Base-by-base conservation (phyloP, 768 basidiomycete genomes). In the Chalciporus pseudorubinellus region DNA sequence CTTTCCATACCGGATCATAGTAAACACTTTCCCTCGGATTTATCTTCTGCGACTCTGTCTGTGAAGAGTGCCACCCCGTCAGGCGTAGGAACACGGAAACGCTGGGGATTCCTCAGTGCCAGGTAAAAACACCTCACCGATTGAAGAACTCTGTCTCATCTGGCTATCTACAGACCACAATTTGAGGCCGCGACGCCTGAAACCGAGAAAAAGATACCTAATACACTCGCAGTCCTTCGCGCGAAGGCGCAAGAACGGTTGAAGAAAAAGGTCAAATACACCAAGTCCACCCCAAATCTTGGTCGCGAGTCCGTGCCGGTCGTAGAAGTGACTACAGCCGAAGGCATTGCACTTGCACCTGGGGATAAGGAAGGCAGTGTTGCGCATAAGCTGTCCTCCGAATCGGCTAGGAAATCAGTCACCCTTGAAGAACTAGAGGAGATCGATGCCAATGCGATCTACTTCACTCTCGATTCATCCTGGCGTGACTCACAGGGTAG, bases 381-480 rank as follows among this genome's bases (percentile, higher is more conserved):
- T 3, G 19, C 31, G 45, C 33, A 48, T 22, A 22, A 21, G n/a
- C 13, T 2, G 36, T 18, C 51, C 16, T 10, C 34, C 34, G n/a
- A 36, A 34, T 20, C 48, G 20, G 20, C 51, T 20, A 3, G 24
- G 3, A 24, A 39, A 34, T 6, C 18, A 33, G 28, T 34, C 24
- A 7, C 21, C 1, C 40, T 43, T 36, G 48, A 50, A 19, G 11
- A 53, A 24, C 50, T 46, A 19, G 57, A 55, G 39, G 50, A 56
- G 10, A 29, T 46, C 36, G 55, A 70, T n/a, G 40, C 47, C 31
- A 52, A 57, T 16, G 62, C 55, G 16, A 68, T 68, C 33, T 68
- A 66, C 52, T 66, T 68, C 48, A 62, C 63, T 24, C 44, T 69
- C 2, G 66, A 68, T 47, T 51, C 66, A 9, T 43, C 50, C 22